Evolutionary conservation across 176 grass and related monocot species (phyloP), one percentile per base, ranked within the genome.

Genomic region (Paspalum notatum): DNA sequence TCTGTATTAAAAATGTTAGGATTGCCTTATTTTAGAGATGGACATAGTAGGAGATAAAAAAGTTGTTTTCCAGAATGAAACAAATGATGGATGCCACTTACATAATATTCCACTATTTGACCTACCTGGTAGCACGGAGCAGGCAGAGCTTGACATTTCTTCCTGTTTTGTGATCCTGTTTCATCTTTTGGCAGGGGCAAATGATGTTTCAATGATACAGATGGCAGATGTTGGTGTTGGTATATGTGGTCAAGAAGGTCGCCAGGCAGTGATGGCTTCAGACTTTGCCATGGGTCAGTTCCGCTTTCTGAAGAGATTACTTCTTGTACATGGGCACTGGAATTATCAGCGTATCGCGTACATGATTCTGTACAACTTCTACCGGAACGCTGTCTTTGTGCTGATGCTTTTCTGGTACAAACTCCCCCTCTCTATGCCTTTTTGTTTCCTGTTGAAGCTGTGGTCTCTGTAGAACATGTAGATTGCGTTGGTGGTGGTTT

Each of bases 241-340:
- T 65, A 99, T 99, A 86, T 96, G 89, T 38, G 97, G 97, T 75
- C 97, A 99, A 82, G 97, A 99, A 99, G 97, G 97, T 80, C 97
- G 97, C 72, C 97, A 99, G 74, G 97, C 97, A 52, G 97, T 99
- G 62, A 99, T 99, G 97, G 97, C 97, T 72, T 91, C 97, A 56
- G 97, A 99, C 86, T 99, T 96, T 90, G 97, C 97, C 68, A 99
- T 99, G 97, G 97, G 97, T n/a, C 97, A 99, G 57, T 99, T 99
- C 59, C 66, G 91, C 25, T 99, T 99, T 88, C 80, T 99, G 62
- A 99, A 99, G 72, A 93, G 97, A 90, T 91, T 99, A 81, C 97
- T 99, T 66, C 97, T 99, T 90, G 97, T 99, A 42, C 97, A 99
- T 1, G 97, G 97, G 9, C 97, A 99, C 82, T 99, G 97, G 97